Base-by-base conservation (phyloP, 768 basidiomycete genomes). In the Rhodotorula kratochvilovae region DNA sequence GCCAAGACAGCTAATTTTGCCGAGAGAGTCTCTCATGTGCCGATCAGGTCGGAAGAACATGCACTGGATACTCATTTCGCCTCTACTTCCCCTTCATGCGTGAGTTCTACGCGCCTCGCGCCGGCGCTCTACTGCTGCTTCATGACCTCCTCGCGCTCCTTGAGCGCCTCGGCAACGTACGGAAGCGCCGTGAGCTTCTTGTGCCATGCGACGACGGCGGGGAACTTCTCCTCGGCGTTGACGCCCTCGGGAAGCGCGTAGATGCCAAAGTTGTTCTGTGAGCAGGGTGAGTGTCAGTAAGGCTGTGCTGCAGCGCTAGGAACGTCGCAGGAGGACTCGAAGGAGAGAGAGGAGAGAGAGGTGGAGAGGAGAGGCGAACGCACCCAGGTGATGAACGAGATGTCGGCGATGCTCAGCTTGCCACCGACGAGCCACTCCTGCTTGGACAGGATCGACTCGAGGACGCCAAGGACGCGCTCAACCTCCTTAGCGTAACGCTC, bases 331-430 rank as follows among this genome's bases (percentile, higher is more conserved):
- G n/a, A n/a, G n/a, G n/a, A n/a, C n/a, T n/a, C n/a, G n/a, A n/a
- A n/a, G n/a, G n/a, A n/a, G n/a, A n/a, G n/a, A n/a, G n/a, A n/a
- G n/a, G n/a, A n/a, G n/a, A n/a, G n/a, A n/a, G n/a, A n/a, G n/a
- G n/a, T n/a, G n/a, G n/a, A 2, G 31, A 59, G 3, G 45, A 31
- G 50, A 59, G 43, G 31, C 15, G 2, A 23, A 27, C 36, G n/a
- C 19, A 54, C 58, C 58, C 63, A 77, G 39, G 68, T 33, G 66
- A 77, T 67, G 68, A 72, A 77, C 1, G 76, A 61, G 25, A 77
- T 43, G 43, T 77, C 76, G n/a, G 73, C 73, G 43, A 77, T 75
- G 25, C 73, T 72, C 50, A 59, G 35, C 65, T 77, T 75, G 61
- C 29, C 43, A 13, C 65, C 71, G 54, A 70, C 66, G 62, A 77